These are phyloP conservation scores for Nigrospora sphaerica DNA, from an alignment of 2,329 filamentous ascomycete genomes.

Conservation along the genomic window DNA sequence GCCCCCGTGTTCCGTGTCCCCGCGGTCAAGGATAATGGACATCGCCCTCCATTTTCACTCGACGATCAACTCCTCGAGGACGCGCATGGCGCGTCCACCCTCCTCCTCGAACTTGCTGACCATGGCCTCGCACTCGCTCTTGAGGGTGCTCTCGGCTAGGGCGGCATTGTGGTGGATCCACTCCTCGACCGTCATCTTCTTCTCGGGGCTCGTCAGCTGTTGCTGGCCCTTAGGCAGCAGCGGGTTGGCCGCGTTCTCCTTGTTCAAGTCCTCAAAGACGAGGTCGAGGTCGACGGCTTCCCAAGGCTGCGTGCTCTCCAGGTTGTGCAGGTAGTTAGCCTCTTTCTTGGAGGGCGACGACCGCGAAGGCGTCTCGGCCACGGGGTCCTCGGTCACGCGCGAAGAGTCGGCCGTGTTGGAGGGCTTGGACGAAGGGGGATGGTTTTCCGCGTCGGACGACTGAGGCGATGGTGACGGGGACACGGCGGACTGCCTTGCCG, in stretches of 20 bases:
- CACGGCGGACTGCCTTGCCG: slow-evolving; percentile 44
- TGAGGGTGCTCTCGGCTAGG: slow-evolving; percentile 72
- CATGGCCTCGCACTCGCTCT: slow-evolving; percentile 73
- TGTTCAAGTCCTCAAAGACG: slow-evolving; percentile 49
- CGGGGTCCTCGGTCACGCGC: slow-evolving; percentile 37
- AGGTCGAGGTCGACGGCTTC: slow-evolving; percentile 67
- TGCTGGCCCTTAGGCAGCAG: slow-evolving; percentile 45
- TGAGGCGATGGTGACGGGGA: slow-evolving; percentile 65
- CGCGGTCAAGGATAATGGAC: no score
- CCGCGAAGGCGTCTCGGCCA: slow-evolving; percentile 38
- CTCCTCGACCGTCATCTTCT: slow-evolving; percentile 85
- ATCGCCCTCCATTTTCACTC: slow-evolving; percentile 17
- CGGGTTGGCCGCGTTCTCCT: slow-evolving; percentile 41
- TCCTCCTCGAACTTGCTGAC: slow-evolving; percentile 79
- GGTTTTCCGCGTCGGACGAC: slow-evolving; percentile 75
- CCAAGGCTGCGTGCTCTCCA: slow-evolving; percentile 61
- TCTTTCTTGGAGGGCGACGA: slow-evolving; percentile 59
- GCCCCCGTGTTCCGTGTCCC: no score
- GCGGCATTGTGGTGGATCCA: slow-evolving; percentile 82
- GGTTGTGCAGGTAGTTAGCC: slow-evolving; percentile 44
- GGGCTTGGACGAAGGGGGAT: slow-evolving; percentile 61
- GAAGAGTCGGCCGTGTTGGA: slow-evolving; percentile 39
- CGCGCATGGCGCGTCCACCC: slow-evolving; percentile 68
- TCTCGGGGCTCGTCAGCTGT: slow-evolving; percentile 68
- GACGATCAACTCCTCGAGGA: slow-evolving; percentile 64